phyloP scores from a whole-genome alignment of 2,329 filamentous ascomycete species.

The Cercospora brassicicola region DNA sequence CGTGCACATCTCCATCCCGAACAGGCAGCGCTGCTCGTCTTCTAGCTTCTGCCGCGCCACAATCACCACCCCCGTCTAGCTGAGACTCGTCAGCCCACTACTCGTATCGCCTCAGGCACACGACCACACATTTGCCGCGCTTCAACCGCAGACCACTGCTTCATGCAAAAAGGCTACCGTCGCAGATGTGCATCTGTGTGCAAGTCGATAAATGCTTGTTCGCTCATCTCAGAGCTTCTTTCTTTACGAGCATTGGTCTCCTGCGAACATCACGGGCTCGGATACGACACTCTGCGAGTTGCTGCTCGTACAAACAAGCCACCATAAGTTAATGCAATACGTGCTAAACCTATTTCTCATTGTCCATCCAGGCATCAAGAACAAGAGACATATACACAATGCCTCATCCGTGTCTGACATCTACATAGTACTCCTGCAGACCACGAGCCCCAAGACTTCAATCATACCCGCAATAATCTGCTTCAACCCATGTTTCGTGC shows the following conservation, averaged over 20 bases:
- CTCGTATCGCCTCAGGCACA: neutral
- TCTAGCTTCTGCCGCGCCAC: neutral
- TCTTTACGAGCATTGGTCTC: neutral
- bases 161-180: neutral
- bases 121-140: neutral
- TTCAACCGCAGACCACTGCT: slow-evolving; percentile 3
- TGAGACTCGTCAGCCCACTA: slow-evolving; percentile 1
- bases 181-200: neutral
- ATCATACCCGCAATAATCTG: neutral
- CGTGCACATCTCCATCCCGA: neutral
- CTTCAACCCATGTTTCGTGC: neutral
- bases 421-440: neutral
- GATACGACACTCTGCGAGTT: neutral
- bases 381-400: neutral
- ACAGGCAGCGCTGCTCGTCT: neutral
- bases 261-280: neutral
- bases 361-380: neutral
- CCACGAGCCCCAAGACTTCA: neutral
- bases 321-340: neutral
- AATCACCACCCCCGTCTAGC: neutral
- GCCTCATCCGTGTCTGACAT: neutral
- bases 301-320: neutral
- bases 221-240: neutral
- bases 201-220: neutral
- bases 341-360: neutral